Evolutionary conservation across 768 basidiomycete genomes (phyloP), one percentile per base, ranked within the genome.

Genomic region (Tephrocybe sp.): DNA sequence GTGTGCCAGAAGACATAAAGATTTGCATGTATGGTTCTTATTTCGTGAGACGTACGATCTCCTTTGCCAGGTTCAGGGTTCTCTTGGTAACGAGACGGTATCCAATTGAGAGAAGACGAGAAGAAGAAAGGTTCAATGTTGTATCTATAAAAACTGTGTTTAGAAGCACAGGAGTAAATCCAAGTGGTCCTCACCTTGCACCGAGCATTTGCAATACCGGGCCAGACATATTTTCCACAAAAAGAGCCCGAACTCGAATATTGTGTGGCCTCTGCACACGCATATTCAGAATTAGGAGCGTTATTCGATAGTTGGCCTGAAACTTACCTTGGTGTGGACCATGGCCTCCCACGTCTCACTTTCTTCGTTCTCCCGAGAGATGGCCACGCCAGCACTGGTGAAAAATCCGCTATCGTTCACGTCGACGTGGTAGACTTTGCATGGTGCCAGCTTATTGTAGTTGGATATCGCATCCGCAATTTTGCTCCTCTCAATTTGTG

Each of bases 101-200:
- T 87, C 83, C 83, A 84, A 53, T 81, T 84, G 2, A 83, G 56
- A 12, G 81, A 81, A 0, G 84, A 84, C 0, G 83, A 83, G 57
- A 79, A 86, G 65, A 83, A 86, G 62, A 85, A 86, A 0, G 84
- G 84, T 55, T 86, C 84, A 40, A 85, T 76, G 33, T 75, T 71
- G 58, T 77, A 82, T 60, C 83, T 79, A 24, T 15, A n/a, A 23
- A 38, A 12, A 32, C 17, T 25, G 3, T 5, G 12, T 14, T 50
- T 47, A 4, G 9, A 40, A 10, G 17, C 14, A 18, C 6, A 23
- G 17, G n/a, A 46, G 36, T 2, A 14, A 18, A 10, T 21, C 14
- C 37, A 28, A 48, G 14, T 10, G 5, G 10, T 21, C 58, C 71
- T 45, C 55, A 83, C 84, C 62, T 80, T 33, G 77, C 70, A 9